These are phyloP conservation scores for Salix udensis DNA, from an alignment of 345 rosid genomes.

Conservation along the genomic window DNA sequence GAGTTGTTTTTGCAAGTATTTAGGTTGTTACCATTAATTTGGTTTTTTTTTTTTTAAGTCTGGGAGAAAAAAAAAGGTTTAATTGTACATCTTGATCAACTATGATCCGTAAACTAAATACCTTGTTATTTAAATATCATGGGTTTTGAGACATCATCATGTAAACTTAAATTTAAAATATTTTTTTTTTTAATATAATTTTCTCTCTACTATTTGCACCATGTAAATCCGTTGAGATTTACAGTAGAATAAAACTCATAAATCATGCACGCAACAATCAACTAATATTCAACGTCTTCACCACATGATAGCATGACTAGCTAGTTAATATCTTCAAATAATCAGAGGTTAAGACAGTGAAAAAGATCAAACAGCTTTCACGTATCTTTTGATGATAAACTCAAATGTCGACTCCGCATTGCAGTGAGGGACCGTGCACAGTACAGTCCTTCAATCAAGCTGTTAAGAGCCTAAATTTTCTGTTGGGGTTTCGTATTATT, in stretches of 20 bases:
- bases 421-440: not conserved
- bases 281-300: not conserved
- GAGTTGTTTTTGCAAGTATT: no score
- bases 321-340: not conserved
- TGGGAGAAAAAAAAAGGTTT: no score
- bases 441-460: not conserved
- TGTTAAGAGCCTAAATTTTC: not conserved
- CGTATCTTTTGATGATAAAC: not conserved
- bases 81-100: no score
- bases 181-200: no score
- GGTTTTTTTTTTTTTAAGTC: rapidly evolving
- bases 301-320: not conserved
- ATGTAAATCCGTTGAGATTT: not conserved
- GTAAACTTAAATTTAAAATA: no score
- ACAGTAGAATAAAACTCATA: not conserved
- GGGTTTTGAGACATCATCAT: no score
- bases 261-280: not conserved
- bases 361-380: no score
- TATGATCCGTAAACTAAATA: no score
- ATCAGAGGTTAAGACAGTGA: not conserved
- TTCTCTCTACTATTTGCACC: no score
- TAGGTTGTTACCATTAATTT: no score
- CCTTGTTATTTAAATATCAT: no score
- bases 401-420: not conserved
- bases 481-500: not conserved